Percentiles rank a stretch among this genome's conserved stretches.
phyloP scores from a whole-genome alignment of 257 asterid genomes.

The Petunia axillaris region DNA sequence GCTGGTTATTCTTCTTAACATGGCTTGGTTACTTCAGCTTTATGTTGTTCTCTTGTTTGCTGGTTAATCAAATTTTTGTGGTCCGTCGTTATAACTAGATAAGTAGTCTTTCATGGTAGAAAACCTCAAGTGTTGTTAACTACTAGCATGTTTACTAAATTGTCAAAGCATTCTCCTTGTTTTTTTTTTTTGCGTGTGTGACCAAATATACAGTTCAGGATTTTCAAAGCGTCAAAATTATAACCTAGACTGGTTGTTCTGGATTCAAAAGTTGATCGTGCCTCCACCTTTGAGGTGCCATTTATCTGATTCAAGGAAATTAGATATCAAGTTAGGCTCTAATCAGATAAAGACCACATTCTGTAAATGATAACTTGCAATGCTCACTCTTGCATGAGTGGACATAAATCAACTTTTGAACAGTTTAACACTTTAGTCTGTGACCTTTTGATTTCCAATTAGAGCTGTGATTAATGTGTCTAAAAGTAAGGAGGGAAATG shows the following conservation, averaged over 20 bases:
- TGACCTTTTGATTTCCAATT: conserved; percentile 19
- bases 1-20: conserved; percentile 11
- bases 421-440: not conserved
- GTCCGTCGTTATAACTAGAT: not conserved
- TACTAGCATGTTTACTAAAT: conserved; percentile 8
- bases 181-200: not conserved
- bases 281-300: conserved; percentile 1
- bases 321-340: not conserved
- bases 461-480: not conserved
- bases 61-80: not conserved
- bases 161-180: not conserved
- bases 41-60: conserved; percentile 5
- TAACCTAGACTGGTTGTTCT: not conserved
- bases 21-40: not conserved
- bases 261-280: not conserved
- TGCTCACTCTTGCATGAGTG: conserved; percentile 16
- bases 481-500: not conserved
- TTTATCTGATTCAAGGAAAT: conserved; percentile 16
- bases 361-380: conserved; percentile 2
- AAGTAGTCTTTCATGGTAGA: not conserved
- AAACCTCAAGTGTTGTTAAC: conserved; percentile 8
- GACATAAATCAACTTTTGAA: not conserved
- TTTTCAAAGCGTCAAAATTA: not conserved
- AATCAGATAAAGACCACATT: conserved; percentile 1
- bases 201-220: not conserved